Evolutionary conservation across 78 protist genomes (phyloP).

Genomic region (Dictyostelium capitatum): DNA sequence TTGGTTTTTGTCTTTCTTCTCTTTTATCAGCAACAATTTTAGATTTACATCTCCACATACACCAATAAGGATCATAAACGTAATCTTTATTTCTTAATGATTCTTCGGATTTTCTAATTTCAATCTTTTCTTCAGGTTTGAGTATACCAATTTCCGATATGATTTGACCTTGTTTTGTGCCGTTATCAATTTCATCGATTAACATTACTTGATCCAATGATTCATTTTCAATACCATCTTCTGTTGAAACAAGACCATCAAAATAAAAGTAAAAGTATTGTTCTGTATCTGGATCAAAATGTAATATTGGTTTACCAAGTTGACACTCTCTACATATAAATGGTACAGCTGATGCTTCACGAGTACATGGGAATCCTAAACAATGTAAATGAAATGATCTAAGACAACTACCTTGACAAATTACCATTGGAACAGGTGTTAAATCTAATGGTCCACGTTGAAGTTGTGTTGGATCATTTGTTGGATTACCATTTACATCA

Average conservation of each 20-base stretch:
- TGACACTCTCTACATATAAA: constrained; percentile 68
- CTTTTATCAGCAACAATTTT: constrained; percentile 45
- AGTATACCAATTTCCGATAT: constrained; percentile 46
- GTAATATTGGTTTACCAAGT: constrained; percentile 61
- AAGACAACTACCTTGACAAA: constrained; percentile 66
- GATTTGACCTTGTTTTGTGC: neutral
- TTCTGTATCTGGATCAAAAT: constrained; percentile 33
- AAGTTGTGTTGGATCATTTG: neutral
- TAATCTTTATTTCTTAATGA: constrained; percentile 34
- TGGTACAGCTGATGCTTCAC: neutral
- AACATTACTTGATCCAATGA: neutral
- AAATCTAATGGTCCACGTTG: neutral
- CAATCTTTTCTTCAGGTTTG: constrained; percentile 32
- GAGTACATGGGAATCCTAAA: constrained; percentile 34
- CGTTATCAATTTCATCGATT: neutral
- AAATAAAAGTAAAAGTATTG: constrained; percentile 74
- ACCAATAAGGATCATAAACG: constrained; percentile 80
- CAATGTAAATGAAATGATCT: constrained; percentile 73
- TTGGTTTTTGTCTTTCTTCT: constrained; percentile 73
- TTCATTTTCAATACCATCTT: constrained; percentile 10
- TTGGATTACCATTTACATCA: constrained; percentile 4
- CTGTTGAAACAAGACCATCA: constrained; percentile 29
- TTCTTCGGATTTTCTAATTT: constrained; percentile 49
- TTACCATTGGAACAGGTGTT: constrained; percentile 39
- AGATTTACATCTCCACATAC: constrained; percentile 84